These are phyloP conservation scores for Microcera coccophila DNA, from an alignment of 2,329 filamentous ascomycete species.

Conservation along the genomic window DNA sequence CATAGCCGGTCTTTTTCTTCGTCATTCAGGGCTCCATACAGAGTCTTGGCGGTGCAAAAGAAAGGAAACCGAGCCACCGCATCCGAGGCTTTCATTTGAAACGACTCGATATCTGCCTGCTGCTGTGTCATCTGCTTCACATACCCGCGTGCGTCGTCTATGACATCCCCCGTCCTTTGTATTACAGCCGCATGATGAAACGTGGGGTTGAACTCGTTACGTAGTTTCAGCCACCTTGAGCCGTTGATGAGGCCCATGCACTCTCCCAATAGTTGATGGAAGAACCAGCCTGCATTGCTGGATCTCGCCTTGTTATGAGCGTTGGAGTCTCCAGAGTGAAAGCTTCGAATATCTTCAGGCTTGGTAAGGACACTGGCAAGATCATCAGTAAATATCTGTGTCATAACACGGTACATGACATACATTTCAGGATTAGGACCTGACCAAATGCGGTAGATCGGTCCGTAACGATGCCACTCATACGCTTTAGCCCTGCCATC, in stretches of 20 bases:
- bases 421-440: background rate
- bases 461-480: background rate
- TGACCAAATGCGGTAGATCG: background rate
- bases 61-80: background rate
- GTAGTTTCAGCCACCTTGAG: background rate
- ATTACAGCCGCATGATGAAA: background rate
- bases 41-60: background rate
- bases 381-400: background rate
- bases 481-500: background rate
- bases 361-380: background rate
- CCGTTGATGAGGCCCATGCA: conserved; percentile 3
- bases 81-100: background rate
- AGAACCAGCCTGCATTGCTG: background rate
- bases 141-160: background rate
- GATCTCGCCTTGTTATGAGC: background rate
- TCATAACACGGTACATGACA: background rate
- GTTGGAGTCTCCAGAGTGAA: background rate
- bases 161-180: background rate
- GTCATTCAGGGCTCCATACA: background rate
- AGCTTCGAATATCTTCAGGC: background rate
- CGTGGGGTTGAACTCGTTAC: background rate
- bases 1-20: background rate
- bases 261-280: background rate
- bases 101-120: background rate
- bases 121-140: background rate